A percentile compares a stretch with the other conserved stretches of the same genome.
Conservation (phyloP, 495 filamentous ascomycete genomes). For the Immersiella caudata region DNA sequence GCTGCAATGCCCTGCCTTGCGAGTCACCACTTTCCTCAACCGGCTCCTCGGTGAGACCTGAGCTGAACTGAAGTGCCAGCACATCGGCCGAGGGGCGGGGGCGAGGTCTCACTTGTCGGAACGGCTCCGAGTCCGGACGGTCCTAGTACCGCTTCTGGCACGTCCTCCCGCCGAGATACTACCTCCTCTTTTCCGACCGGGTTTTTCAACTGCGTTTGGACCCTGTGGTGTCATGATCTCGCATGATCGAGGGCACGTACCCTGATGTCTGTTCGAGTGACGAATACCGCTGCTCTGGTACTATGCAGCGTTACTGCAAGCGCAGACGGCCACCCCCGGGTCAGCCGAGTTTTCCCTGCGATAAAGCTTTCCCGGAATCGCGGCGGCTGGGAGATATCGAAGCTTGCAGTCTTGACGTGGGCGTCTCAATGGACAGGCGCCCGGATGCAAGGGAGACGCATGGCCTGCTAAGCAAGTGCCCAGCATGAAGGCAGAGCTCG, state of each 20-base stretch:
- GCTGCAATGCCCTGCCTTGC: too few species aligned
- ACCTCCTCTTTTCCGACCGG: background rate
- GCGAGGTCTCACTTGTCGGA: background rate
- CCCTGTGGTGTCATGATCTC: background rate
- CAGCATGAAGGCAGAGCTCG: background rate
- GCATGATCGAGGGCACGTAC: background rate
- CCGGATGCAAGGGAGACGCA: slow-evolving; percentile 1
- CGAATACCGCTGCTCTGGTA: background rate
- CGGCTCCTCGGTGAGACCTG: background rate
- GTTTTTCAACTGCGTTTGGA: background rate
- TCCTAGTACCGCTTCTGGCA: background rate
- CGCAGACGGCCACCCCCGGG: background rate
- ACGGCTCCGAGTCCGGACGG: background rate
- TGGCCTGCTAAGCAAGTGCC: background rate
- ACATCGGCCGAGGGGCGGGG: background rate
- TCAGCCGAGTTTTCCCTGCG: background rate
- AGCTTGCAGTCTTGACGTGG: background rate
- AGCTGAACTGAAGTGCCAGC: background rate
- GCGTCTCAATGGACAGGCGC: background rate
- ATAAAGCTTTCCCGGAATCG: background rate
- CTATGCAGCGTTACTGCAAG: slow-evolving; percentile 3
- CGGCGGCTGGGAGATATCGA: background rate
- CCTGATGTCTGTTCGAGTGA: background rate
- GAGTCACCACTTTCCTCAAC: background rate
- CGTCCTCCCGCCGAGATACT: slow-evolving; percentile 2